phyloP scores from a whole-genome alignment of 1,139 yeast species.

The Yamadazyma spencermartinsiae region DNA sequence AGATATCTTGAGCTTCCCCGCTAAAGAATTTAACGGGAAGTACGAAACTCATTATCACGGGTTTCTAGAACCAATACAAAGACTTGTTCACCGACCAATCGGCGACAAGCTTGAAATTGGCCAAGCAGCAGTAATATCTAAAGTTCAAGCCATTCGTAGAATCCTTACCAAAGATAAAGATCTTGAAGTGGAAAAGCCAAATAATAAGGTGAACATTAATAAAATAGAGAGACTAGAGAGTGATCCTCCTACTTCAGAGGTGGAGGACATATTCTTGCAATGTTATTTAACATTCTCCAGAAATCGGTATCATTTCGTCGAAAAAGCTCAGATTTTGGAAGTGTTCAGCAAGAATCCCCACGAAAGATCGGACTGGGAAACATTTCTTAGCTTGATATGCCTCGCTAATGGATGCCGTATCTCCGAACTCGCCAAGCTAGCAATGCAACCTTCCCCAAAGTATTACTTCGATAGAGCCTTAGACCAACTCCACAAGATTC shows the following conservation, averaged over 20 bases:
- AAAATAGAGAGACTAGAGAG: constrained; percentile 6
- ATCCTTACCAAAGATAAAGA: constrained; percentile 16
- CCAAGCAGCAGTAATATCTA: constrained; percentile 15
- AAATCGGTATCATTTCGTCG: constrained; percentile 16
- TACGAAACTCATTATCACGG: constrained; percentile 3
- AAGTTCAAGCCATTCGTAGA: constrained; percentile 17
- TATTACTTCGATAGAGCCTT: constrained; percentile 14
- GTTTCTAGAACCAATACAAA: constrained; percentile 11
- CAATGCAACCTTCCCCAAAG: constrained; percentile 11
- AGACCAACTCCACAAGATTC: constrained; percentile 8
- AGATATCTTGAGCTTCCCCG: constrained; percentile 5
- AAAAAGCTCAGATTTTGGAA: constrained; percentile 8
- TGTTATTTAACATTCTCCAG: constrained; percentile 14
- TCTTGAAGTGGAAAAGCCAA: constrained; percentile 5
- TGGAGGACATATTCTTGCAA: constrained; percentile 12
- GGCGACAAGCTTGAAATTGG: constrained; percentile 12
- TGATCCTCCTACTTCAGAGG: constrained; percentile 7
- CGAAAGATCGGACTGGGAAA: constrained; percentile 14
- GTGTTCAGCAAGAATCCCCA: constrained; percentile 8
- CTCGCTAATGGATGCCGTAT: constrained; percentile 16
- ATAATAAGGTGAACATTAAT: constrained; percentile 1
- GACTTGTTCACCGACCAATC: constrained; percentile 11
- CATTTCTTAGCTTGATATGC: constrained; percentile 10
- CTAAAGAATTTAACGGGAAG: constrained; percentile 6
- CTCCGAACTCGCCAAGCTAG: constrained; percentile 13